Percentiles rank a stretch among this genome's conserved stretches.
These are phyloP conservation scores for Hanseniaspora opuntiae DNA, from an alignment of 805 yeast species.

Conservation along the genomic window DNA sequence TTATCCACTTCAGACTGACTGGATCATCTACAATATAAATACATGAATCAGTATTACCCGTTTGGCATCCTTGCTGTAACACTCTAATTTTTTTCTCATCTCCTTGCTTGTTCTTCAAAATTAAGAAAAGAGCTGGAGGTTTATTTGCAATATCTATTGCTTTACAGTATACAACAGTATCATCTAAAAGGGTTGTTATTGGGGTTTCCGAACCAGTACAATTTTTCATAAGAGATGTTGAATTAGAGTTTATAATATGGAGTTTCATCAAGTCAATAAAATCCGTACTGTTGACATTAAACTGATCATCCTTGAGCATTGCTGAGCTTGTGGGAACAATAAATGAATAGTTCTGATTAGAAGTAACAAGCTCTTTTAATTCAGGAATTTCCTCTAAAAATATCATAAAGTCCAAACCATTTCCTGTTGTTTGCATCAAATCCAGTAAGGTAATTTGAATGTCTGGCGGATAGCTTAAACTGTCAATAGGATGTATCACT, in stretches of 20 bases:
- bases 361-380: slow-evolving; percentile 31
- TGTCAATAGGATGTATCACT: slow-evolving; percentile 58
- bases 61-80: slow-evolving; percentile 48
- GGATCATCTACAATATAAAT: slow-evolving; percentile 57
- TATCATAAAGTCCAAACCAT: slow-evolving; percentile 30
- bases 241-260: slow-evolving; percentile 54
- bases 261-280: slow-evolving; percentile 45
- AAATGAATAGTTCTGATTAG: slow-evolving; percentile 40
- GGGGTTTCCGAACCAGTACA: slow-evolving; percentile 34
- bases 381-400: slow-evolving; percentile 35
- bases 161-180: slow-evolving; percentile 33
- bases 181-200: slow-evolving; percentile 27
- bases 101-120: slow-evolving; percentile 21
- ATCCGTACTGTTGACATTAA: slow-evolving; percentile 30
- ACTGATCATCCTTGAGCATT: slow-evolving; percentile 34
- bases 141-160: slow-evolving; percentile 28
- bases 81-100: slow-evolving; percentile 45
- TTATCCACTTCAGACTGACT: slow-evolving; percentile 51
- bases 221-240: slow-evolving; percentile 32
- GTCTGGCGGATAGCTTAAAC: slow-evolving; percentile 43
- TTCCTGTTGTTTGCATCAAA: slow-evolving; percentile 42
- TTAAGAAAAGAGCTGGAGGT: slow-evolving; percentile 27
- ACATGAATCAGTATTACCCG: slow-evolving; percentile 31
- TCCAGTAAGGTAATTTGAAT: slow-evolving; percentile 43
- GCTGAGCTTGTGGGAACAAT: slow-evolving; percentile 57